Conservation (phyloP, 1,284 basidiomycete species). For the Cryptococcus maquisensis region DNA sequence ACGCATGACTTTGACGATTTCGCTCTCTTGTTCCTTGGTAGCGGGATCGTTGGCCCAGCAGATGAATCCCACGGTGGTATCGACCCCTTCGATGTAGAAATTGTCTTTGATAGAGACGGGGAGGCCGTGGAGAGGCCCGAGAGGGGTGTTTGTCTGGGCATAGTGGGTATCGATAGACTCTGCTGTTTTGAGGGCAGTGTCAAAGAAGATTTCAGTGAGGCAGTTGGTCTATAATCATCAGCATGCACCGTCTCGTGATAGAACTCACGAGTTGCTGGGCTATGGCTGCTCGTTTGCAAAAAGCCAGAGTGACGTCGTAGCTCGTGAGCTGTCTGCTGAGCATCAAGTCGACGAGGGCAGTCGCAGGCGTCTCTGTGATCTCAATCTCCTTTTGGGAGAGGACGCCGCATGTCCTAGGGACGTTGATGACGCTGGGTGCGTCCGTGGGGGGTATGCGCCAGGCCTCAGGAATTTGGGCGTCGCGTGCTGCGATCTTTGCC, state of each 20-base stretch:
- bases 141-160: conserved; percentile 38
- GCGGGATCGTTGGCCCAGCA: conserved; percentile 33
- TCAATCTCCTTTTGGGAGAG: conserved; percentile 60
- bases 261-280: conserved; percentile 72
- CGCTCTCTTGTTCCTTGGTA: conserved; percentile 24
- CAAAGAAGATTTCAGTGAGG: conserved; percentile 51
- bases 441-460: conserved; percentile 54
- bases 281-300: conserved; percentile 71
- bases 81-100: conserved; percentile 46
- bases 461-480: conserved; percentile 58
- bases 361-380: conserved; percentile 57
- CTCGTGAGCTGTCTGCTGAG: conserved; percentile 20
- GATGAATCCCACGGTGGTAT: conserved; percentile 37
- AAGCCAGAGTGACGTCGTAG: conserved; percentile 51
- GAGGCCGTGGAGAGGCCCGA: conserved; percentile 53
- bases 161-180: conserved; percentile 48
- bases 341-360: conserved; percentile 27
- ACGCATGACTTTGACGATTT: conserved; percentile 31
- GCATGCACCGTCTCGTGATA: no score
- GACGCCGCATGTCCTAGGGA: conserved; percentile 60
- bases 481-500: conserved; percentile 56
- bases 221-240: conserved; percentile 44
- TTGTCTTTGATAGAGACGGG: conserved; percentile 52
- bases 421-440: conserved; percentile 55
- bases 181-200: conserved; percentile 48